Conservation (phyloP, 352 stramenopile species). For the Globisporangium polare region DNA sequence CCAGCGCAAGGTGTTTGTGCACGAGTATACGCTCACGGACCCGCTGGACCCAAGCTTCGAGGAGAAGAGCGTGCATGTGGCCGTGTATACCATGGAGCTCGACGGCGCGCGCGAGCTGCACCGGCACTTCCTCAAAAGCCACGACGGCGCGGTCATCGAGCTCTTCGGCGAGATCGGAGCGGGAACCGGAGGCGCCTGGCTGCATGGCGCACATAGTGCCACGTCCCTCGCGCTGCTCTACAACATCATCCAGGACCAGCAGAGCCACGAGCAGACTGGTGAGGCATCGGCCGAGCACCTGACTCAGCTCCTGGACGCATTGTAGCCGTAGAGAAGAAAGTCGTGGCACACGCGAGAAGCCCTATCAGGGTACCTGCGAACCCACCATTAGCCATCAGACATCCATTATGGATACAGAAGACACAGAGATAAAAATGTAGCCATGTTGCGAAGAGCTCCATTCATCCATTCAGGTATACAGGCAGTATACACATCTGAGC, state of each 20-base stretch:
- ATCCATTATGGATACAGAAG: background rate
- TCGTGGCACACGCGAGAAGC: background rate
- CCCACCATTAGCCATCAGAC: background rate
- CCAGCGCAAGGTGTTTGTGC: slow-evolving; percentile 75
- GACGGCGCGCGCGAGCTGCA: slow-evolving; percentile 57
- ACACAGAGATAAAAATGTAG: background rate
- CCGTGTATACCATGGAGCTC: slow-evolving; percentile 76
- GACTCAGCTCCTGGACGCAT: slow-evolving; percentile 9
- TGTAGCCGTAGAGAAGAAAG: background rate
- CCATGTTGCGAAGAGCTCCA: background rate
- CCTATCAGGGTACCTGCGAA: background rate
- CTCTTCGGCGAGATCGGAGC: slow-evolving; percentile 66
- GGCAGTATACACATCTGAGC: background rate
- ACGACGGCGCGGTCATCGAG: slow-evolving; percentile 84
- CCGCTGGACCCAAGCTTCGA: slow-evolving; percentile 56
- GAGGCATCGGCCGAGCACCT: background rate
- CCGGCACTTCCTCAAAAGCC: slow-evolving; percentile 84
- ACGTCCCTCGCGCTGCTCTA: slow-evolving; percentile 44
- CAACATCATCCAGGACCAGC: slow-evolving; percentile 50
- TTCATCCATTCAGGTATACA: background rate
- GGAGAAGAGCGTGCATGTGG: slow-evolving; percentile 73
- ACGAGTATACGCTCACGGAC: slow-evolving; percentile 76
- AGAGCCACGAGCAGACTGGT: background rate
- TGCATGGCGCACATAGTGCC: slow-evolving; percentile 25
- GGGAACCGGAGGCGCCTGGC: slow-evolving; percentile 32